Conservation (phyloP, 441 rosid species). For the Populus trichocarpa region DNA sequence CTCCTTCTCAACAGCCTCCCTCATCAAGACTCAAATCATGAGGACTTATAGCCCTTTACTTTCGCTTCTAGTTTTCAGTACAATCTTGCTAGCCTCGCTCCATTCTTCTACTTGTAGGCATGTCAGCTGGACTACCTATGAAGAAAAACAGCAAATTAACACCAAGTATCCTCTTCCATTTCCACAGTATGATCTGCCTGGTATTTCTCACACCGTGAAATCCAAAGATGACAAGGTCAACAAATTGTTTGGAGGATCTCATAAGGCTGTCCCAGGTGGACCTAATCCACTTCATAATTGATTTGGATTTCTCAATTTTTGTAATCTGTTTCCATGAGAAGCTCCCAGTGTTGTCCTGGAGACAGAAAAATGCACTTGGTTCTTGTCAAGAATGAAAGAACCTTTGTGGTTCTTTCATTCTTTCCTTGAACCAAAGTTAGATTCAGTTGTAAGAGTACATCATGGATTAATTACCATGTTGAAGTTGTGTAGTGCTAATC, state of each 20-base stretch:
- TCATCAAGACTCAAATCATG: conserved; percentile 18
- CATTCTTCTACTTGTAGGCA: conserved; percentile 29
- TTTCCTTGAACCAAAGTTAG: conserved; percentile 27
- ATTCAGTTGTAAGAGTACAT: conserved; percentile 1
- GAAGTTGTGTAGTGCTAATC: background rate
- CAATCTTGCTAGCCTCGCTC: conserved; percentile 15
- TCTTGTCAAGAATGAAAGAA: conserved; percentile 25
- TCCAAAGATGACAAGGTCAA: conserved; percentile 9
- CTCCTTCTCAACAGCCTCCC: background rate
- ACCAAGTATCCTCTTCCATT: conserved; percentile 8
- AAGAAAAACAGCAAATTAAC: conserved; percentile 10
- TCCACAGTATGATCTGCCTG: conserved; percentile 7
- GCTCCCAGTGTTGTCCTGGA: background rate
- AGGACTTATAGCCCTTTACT: conserved; percentile 12
- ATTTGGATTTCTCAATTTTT: conserved; percentile 1
- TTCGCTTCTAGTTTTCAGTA: conserved; percentile 17
- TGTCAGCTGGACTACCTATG: conserved; percentile 11
- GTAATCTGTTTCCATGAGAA: background rate
- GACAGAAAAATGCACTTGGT: conserved; percentile 11
- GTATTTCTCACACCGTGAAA: conserved; percentile 12
- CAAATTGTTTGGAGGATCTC: conserved; percentile 16
- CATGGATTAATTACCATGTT: background rate
- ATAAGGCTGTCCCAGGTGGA: conserved; percentile 43
- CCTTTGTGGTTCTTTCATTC: conserved; percentile 7
- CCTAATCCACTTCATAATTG: conserved; percentile 56